Conservation (phyloP, 2,329 filamentous ascomycete genomes). For the Pyrenophora tritici-repentis region DNA sequence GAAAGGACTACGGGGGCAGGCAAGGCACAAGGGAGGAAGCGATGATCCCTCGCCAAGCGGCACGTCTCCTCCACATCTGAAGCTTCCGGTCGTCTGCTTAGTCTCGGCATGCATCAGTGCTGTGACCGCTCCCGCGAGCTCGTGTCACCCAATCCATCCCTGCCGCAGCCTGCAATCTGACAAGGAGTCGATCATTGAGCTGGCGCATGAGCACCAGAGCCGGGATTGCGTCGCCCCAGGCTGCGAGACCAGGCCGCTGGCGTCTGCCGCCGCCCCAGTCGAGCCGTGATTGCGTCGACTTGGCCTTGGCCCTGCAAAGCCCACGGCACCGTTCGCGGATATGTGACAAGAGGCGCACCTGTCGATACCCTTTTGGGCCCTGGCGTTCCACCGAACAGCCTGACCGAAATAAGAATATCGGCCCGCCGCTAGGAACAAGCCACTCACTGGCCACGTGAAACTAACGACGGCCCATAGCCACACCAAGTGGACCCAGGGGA, state of each 20-base stretch:
- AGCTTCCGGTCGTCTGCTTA: conserved; percentile 43
- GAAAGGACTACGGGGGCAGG: conserved; percentile 14
- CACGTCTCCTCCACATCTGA: conserved; percentile 35
- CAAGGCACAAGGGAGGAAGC: conserved; percentile 23
- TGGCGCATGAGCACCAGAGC: conserved; percentile 36
- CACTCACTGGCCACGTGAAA: conserved; percentile 44
- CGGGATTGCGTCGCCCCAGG: conserved; percentile 29
- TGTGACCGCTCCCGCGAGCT: conserved; percentile 43
- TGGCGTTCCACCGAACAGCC: conserved; percentile 23
- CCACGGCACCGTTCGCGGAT: conserved; percentile 14
- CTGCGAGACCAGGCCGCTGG: conserved; percentile 42
- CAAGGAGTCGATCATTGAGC: conserved; percentile 37
- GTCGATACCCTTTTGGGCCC: conserved; percentile 24
- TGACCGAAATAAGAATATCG: conserved; percentile 30
- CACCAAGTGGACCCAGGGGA: conserved; percentile 31
- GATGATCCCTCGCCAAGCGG: conserved; percentile 28
- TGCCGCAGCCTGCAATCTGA: conserved; percentile 35
- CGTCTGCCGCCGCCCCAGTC: conserved; percentile 18
- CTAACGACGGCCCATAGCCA: conserved; percentile 19
- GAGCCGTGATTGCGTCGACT: conserved; percentile 17
- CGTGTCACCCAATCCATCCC: conserved; percentile 38
- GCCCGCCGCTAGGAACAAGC: conserved; percentile 34
- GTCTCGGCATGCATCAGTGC: conserved; percentile 36
- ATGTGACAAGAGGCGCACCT: conserved; percentile 31
- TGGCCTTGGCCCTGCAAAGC: conserved; percentile 16